Evolutionary conservation across 495 filamentous ascomycete species (phyloP), one percentile per base, ranked within the genome.

Genomic region (Penicillium coffeae): DNA sequence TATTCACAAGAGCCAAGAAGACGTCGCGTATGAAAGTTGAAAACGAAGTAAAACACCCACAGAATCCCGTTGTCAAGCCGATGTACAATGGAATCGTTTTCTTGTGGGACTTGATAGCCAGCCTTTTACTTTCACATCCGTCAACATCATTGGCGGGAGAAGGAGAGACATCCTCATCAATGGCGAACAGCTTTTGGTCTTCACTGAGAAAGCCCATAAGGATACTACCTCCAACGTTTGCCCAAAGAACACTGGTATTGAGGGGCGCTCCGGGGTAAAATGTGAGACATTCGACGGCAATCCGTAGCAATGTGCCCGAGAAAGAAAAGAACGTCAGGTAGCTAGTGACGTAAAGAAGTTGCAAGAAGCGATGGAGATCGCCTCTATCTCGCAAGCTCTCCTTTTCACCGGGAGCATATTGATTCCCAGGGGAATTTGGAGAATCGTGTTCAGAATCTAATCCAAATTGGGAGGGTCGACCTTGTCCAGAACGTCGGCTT

Each of bases 141-240:
- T n/a, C n/a, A n/a, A n/a, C n/a, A n/a, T n/a, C n/a, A 42, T 46
- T 38, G 16, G 73, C 57, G 1, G 43, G 42, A 12, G n/a, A 27
- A n/a, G n/a, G 39, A 27, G 13, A n/a, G n/a, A n/a, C n/a, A n/a
- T n/a, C n/a, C n/a, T 40, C 36, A 12, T 47, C 45, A 16, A 37
- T 20, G 18, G 75, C 74, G 65, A 94, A 93, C 19, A 94, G 68
- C 56, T 76, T 80, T 50, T 78, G 72, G 56, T 93, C 89, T 67
- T 95, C 85, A n/a, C 80, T 68, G 8, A 96, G 68, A 60, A 93
- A 92, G 15, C 91, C 90, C 78, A 96, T 82, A 33, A 95, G 48
- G 0, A 93, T 49, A 45, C 82, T 82, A 13, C 91, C 91, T 16
- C 71, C 82, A 51, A 95, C 84, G 57, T 96, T 95, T 37, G 90